Percentiles rank a stretch among this genome's conserved stretches.
These are phyloP conservation scores for Seminavis robusta DNA, from an alignment of 108 stramenopile genomes.

Conservation along the genomic window DNA sequence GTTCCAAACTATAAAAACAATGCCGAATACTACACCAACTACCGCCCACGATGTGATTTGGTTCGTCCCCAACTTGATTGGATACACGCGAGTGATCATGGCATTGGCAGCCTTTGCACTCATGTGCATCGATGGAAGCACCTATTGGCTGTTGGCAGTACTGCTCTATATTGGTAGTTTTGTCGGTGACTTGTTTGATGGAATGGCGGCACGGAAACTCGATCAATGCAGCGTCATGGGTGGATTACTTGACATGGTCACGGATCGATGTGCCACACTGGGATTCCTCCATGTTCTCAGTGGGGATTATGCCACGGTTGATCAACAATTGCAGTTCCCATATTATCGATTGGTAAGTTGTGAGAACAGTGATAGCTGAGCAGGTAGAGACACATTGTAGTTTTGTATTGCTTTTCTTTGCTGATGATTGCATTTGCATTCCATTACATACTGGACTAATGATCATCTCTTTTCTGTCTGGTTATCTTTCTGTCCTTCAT, in stretches of 20 bases:
- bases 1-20: no score
- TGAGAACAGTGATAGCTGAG: no score
- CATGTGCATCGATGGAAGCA: no score
- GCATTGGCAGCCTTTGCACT: constrained; percentile 57
- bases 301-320: constrained; percentile 34
- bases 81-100: constrained; percentile 69
- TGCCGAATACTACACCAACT: no score
- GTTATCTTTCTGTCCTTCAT: background rate
- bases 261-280: constrained; percentile 92
- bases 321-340: constrained; percentile 9
- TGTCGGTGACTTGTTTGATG: constrained; percentile 95
- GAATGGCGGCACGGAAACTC: constrained; percentile 87
- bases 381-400: no score
- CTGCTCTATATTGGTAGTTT: constrained; percentile 86
- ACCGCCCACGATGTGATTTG: constrained; percentile 69
- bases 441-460: no score
- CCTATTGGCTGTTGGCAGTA: constrained; percentile 63
- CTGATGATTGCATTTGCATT: constrained; percentile 7
- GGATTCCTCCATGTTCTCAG: constrained; percentile 70
- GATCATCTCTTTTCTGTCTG: no score
- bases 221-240: constrained; percentile 89
- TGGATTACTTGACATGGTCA: constrained; percentile 95
- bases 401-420: no score
- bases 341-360: constrained; percentile 43
- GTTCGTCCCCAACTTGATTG: constrained; percentile 93